These are phyloP conservation scores for Symbiodinium pilosum DNA, from an alignment of 73 alveolate genomes.

Conservation along the genomic window DNA sequence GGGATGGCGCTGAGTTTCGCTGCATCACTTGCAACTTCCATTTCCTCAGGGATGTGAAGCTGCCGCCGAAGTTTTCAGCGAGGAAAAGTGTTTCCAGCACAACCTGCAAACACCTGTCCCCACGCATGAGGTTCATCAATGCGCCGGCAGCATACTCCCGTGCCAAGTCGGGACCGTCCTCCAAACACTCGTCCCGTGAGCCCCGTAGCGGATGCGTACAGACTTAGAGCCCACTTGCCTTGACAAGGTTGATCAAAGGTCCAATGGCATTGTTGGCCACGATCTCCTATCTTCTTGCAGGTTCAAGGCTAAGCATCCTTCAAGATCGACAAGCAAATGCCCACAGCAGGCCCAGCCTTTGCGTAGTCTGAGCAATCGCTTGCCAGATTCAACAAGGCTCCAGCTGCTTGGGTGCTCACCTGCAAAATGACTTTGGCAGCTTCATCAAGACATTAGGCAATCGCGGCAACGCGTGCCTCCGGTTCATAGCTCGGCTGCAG, in stretches of 20 bases:
- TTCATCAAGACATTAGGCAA: no score
- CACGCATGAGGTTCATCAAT: slow-evolving; percentile 83
- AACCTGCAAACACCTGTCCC: slow-evolving; percentile 11
- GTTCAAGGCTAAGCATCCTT: no score
- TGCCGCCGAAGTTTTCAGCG: neutral
- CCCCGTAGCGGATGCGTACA: neutral
- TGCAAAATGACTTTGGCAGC: neutral
- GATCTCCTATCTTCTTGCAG: slow-evolving; percentile 20
- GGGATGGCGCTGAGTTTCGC: slow-evolving; percentile 82
- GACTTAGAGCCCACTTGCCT: neutral
- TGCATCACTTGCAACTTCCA: slow-evolving; percentile 56
- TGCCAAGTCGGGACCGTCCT: slow-evolving; percentile 83
- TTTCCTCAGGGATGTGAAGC: neutral
- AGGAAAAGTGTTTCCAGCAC: neutral
- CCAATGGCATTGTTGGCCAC: slow-evolving; percentile 40
- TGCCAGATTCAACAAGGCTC: slow-evolving; percentile 57
- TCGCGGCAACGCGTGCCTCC: no score
- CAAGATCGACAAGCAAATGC: no score
- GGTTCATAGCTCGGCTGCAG: slow-evolving; percentile 64
- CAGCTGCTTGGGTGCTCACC: slow-evolving; percentile 88
- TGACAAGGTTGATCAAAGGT: slow-evolving; percentile 60
- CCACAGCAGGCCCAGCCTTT: slow-evolving; percentile 8
- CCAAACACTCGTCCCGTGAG: neutral
- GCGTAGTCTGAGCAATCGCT: slow-evolving; percentile 79
- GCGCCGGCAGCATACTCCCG: slow-evolving; percentile 91